Base-by-base conservation (phyloP, 345 rosid genomes). In the Eucalyptus sp. region DNA sequence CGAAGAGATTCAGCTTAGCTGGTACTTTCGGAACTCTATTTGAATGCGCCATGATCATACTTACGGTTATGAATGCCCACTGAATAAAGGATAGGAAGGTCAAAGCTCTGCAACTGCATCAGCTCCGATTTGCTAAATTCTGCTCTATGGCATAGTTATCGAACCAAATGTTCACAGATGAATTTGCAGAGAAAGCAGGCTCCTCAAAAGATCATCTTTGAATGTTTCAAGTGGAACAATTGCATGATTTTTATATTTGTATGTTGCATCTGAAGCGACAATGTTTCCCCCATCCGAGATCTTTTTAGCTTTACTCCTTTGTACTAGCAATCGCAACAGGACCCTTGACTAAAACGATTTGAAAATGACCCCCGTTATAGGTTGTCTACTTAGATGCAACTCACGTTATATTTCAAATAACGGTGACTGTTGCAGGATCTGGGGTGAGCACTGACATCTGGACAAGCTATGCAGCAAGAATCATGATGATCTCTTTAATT, bases 381-480 rank as follows among this genome's bases (percentile, higher is more conserved):
- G 83, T 76, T 76, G 27, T 76, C 48, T 37, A 18, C 43, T 76
- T 76, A 76, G 15, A 76, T 37, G 27, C 27, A 18, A 13, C 27
- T 76, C 83, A 11, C 83, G 37, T 76, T 20, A 20, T 76, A 37
- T 37, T 22, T 85, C 33, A 48, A 50, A 85, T 85, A 27, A 50
- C 6, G n/a, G 33, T 62, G 68, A 62, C n/a, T 60, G 22, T 7
- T 37, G 41, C 86, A 90, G 91, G 92, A 86, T 90, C 89, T 29
- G 91, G 91, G 12, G 60, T 90, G 31, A 88, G 90, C 80, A 93
- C 93, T 46, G 95, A 92, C 89, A 89, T 88, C 49, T 92, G 94
- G 95, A 93, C 95, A 51, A 89, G 92, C 89, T 91, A 91, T 79
- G 91, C 92, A 86, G 95, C 95, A 22, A 86, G 89, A 58, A 92